Base-by-base conservation (phyloP, 768 basidiomycete species). In the Suillus occidentalis region DNA sequence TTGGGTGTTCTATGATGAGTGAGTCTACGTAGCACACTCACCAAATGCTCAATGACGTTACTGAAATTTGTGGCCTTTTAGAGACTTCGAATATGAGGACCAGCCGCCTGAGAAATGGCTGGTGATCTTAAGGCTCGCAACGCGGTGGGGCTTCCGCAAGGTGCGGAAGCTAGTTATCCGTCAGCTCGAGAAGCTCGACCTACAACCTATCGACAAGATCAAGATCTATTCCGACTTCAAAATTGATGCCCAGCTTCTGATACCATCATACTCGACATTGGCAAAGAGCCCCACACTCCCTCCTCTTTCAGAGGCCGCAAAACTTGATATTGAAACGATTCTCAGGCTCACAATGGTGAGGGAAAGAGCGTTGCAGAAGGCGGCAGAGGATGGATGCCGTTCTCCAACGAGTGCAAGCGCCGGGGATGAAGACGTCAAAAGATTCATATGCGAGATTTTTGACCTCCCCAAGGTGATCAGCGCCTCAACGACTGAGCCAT, bases 1-100 rank as follows among this genome's bases (percentile, higher is more conserved):
- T 0, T 86, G 85, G 81, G 80, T 87, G 0, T 86, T 86, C 69
- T 88, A 88, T 60, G 85, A 87, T 47, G 80, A 80, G 84, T 86
- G 66, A 68, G 81, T 70, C n/a, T n/a, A n/a, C 2, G 8, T 37
- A n/a, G 37, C 10, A 14, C 8, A 18, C 28, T 6, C 43, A 43
- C 22, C 16, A 34, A 20, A 40, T 28, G 39, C 3, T 28, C 57
- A 20, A 25, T 3, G 18, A 42, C 10, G 12, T 59, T 42, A 31
- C 40, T 59, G 12, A 59, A 28, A 59, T 25, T 12, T 42, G 25
- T 6, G 18, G 12, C 28, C 18, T 28, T 59, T 28, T 42, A 91
- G 89, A 0, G 79, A 74, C 53, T 89, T 87, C 66, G 84, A 85
- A 0, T 75, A 85, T 0, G 88, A 89, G 55, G 78, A 82, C 7